phyloP scores from a whole-genome alignment of 2,329 filamentous ascomycete species.

The Gaeumannomyces tritici region DNA sequence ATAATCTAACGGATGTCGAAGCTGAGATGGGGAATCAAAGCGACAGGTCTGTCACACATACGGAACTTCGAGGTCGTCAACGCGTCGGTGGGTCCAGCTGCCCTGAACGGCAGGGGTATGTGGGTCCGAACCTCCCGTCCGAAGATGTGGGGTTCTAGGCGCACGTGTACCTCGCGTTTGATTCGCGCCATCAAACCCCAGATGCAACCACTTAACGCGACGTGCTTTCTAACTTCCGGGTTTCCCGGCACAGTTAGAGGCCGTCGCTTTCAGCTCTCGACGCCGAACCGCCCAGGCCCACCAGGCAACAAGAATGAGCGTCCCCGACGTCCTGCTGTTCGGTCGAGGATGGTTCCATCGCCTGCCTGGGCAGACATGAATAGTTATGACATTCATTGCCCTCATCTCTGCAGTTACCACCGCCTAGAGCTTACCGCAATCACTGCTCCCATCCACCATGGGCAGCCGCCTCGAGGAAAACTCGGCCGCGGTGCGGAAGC shows the following conservation, averaged over 20 bases:
- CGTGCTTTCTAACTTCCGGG: neutral
- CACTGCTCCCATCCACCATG: slow-evolving; percentile 30
- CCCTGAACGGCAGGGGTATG: too few species aligned
- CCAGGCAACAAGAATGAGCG: neutral
- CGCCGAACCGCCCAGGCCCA: neutral
- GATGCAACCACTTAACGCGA: neutral
- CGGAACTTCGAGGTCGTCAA: neutral
- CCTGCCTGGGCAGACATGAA: neutral
- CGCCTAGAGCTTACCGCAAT: neutral
- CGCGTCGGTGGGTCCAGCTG: neutral
- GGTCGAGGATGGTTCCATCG: neutral
- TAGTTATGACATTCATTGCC: neutral
- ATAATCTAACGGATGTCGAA: neutral
- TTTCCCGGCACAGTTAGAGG: too few species aligned
- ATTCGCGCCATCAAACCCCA: neutral
- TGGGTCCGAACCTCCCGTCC: too few species aligned
- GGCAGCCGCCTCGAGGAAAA: slow-evolving; percentile 53
- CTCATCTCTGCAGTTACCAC: neutral
- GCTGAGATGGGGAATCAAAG: neutral
- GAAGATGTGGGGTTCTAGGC: too few species aligned
- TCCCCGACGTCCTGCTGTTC: neutral
- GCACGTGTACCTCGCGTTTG: too few species aligned
- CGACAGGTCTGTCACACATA: neutral
- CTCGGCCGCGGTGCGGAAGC: slow-evolving; percentile 51
- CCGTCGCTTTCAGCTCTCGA: too few species aligned